Conservation (phyloP, 768 basidiomycete species). For the Agrocybe praecox region DNA sequence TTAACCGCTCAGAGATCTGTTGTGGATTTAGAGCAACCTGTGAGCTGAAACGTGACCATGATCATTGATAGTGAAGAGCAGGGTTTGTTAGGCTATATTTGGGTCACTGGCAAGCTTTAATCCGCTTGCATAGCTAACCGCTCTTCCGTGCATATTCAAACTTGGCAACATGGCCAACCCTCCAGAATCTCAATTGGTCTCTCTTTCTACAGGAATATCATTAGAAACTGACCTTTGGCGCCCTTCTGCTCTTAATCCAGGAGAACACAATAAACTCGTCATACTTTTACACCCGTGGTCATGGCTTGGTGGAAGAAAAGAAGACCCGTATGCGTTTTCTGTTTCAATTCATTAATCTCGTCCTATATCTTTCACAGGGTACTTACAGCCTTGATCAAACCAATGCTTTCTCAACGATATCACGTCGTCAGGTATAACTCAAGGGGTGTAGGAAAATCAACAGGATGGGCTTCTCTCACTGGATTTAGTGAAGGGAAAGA, state of each 20-base stretch:
- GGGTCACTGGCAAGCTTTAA: not conserved
- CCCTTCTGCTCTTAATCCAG: constrained; percentile 19
- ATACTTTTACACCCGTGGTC: constrained; percentile 86
- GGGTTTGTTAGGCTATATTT: not conserved
- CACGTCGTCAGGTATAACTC: constrained; percentile 76
- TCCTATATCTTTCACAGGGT: constrained; percentile 5
- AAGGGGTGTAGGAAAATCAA: constrained; percentile 74
- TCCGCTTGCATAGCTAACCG: not conserved
- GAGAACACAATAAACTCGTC: constrained; percentile 47
- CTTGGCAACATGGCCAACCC: not conserved
- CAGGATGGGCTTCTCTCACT: constrained; percentile 73
- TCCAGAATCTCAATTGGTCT: not conserved
- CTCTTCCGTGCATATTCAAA: not conserved
- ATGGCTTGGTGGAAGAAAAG: constrained; percentile 77
- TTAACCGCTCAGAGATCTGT: no score
- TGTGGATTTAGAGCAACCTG: no score
- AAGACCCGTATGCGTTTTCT: constrained; percentile 64
- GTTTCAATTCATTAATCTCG: not conserved
- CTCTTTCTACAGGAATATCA: constrained; percentile 39
- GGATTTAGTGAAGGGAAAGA: constrained; percentile 74
- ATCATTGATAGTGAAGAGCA: not conserved
- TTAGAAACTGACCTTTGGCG: constrained; percentile 41
- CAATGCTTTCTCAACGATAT: constrained; percentile 48
- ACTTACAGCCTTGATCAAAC: constrained; percentile 23
- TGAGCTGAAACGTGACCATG: no score